phyloP scores from a whole-genome alignment of 768 basidiomycete genomes.

The Tylopilus sp. region DNA sequence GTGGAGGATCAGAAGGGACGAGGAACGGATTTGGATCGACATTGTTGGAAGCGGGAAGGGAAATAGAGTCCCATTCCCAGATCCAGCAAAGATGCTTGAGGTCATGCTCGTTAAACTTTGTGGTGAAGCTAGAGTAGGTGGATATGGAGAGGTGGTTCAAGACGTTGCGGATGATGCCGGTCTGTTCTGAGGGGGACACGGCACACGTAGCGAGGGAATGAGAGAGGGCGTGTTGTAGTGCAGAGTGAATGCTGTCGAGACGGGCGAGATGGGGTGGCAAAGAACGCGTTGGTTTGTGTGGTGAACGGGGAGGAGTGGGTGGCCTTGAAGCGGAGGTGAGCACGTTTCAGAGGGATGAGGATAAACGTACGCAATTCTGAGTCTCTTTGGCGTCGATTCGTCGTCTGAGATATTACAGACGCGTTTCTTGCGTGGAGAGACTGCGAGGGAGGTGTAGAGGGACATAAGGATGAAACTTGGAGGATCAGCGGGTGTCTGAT shows the following conservation, averaged over 20 bases:
- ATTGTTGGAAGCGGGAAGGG: conserved; percentile 32
- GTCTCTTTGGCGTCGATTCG: conserved; percentile 63
- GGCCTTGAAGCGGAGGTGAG: conserved; percentile 38
- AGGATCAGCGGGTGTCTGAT: not conserved
- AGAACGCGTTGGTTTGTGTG: conserved; percentile 14
- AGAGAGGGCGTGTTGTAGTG: conserved; percentile 78
- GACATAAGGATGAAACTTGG: not conserved
- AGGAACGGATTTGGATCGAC: conserved; percentile 77
- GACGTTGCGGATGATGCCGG: conserved; percentile 72
- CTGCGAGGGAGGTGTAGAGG: conserved; percentile 39
- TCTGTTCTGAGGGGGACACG: conserved; percentile 72
- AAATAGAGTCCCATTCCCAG: conserved; percentile 79
- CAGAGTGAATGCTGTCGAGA: conserved; percentile 60
- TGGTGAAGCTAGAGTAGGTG: conserved; percentile 63
- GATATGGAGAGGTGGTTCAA: conserved; percentile 71
- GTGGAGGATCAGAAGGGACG: conserved; percentile 35
- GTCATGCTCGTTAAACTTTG: conserved; percentile 65
- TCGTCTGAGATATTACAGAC: conserved; percentile 47
- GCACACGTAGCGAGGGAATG: conserved; percentile 83
- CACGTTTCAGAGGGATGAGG: not conserved
- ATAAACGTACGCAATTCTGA: conserved; percentile 46
- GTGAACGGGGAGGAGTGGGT: conserved; percentile 56
- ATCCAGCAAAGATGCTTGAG: conserved; percentile 79
- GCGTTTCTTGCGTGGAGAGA: conserved; percentile 73
- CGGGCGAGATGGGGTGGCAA: conserved; percentile 61